Percentiles rank a stretch among this genome's conserved stretches.
Evolutionary conservation across 768 basidiomycete genomes (phyloP).

Genomic region (Pulveroboletus sp.): DNA sequence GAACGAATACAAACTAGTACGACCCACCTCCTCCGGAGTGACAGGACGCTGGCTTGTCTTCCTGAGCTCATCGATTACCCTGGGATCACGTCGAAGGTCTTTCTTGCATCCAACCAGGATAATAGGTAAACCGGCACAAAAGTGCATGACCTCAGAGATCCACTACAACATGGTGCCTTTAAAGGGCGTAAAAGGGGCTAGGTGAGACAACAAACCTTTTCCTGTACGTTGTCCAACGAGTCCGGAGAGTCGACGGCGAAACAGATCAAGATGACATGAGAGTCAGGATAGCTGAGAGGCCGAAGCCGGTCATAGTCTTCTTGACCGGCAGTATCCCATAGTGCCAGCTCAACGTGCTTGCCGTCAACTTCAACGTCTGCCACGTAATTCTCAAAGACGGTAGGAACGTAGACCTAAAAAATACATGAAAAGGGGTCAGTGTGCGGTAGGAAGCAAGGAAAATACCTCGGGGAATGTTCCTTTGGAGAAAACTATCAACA

Average conservation of each 20-base stretch:
- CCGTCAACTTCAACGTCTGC: slow-evolving; percentile 98
- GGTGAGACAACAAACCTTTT: slow-evolving; percentile 67
- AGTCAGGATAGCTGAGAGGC: slow-evolving; percentile 96
- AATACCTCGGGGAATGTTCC: slow-evolving; percentile 91
- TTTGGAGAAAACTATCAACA: slow-evolving; percentile 95
- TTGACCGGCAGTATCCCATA: slow-evolving; percentile 99
- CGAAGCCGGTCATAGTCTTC: slow-evolving; percentile 99
- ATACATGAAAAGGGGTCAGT: neutral
- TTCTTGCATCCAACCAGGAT: slow-evolving; percentile 99
- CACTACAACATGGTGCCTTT: slow-evolving; percentile 50
- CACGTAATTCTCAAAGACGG: slow-evolving; percentile 99
- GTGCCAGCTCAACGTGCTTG: slow-evolving; percentile 95
- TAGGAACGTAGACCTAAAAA: slow-evolving; percentile 92
- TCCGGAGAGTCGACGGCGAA: slow-evolving; percentile 98
- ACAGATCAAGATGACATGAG: slow-evolving; percentile 99
- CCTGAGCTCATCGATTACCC: slow-evolving; percentile 90
- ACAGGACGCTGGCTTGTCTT: slow-evolving; percentile 95
- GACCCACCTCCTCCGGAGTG: slow-evolving; percentile 79
- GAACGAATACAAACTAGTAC: no score
- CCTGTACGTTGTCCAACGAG: slow-evolving; percentile 98
- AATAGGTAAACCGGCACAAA: slow-evolving; percentile 90
- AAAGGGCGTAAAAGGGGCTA: slow-evolving; percentile 4
- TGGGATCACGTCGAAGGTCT: slow-evolving; percentile 89
- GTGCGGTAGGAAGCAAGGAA: neutral
- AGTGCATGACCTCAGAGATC: slow-evolving; percentile 98